Conservation (phyloP, 371 early-diverging fungal genomes). For the Circinella minor region DNA sequence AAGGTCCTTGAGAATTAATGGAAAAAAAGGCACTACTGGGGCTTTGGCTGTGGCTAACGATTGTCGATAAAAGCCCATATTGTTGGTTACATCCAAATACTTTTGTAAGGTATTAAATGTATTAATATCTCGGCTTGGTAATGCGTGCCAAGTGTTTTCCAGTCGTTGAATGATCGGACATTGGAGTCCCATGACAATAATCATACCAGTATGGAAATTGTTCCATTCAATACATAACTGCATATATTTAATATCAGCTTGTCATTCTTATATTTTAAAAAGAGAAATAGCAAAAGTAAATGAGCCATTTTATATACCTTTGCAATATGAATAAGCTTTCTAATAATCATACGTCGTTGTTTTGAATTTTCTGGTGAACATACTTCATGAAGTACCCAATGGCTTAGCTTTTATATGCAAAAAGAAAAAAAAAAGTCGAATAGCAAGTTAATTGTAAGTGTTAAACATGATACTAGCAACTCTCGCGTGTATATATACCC, state of each 20-base stretch:
- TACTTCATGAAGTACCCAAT: slow-evolving; percentile 53
- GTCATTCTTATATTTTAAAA: background rate
- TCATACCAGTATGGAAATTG: slow-evolving; percentile 55
- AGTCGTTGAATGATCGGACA: slow-evolving; percentile 33
- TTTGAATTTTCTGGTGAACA: slow-evolving; percentile 30
- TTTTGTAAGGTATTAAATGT: slow-evolving; percentile 36
- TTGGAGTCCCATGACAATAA: slow-evolving; percentile 44
- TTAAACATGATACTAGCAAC: no score
- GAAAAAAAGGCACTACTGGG: slow-evolving; percentile 46
- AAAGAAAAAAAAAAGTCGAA: slow-evolving; percentile 64
- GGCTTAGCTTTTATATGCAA: slow-evolving; percentile 79
- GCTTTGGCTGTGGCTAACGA: slow-evolving; percentile 30
- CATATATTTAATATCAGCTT: background rate
- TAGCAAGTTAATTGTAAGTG: no score
- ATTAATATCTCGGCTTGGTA: slow-evolving; percentile 37
- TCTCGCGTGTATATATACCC: background rate
- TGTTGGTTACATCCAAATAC: slow-evolving; percentile 43
- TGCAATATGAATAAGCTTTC: slow-evolving; percentile 46
- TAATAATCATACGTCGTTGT: slow-evolving; percentile 28
- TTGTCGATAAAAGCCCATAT: slow-evolving; percentile 50
- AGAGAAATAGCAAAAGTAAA: background rate
- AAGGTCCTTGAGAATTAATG: slow-evolving; percentile 49
- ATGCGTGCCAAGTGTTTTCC: slow-evolving; percentile 34
- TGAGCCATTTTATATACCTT: slow-evolving; percentile 30
- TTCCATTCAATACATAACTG: slow-evolving; percentile 44